These are phyloP conservation scores for Pleurotus citrinopileatus DNA, from an alignment of 768 basidiomycete species.

Conservation along the genomic window DNA sequence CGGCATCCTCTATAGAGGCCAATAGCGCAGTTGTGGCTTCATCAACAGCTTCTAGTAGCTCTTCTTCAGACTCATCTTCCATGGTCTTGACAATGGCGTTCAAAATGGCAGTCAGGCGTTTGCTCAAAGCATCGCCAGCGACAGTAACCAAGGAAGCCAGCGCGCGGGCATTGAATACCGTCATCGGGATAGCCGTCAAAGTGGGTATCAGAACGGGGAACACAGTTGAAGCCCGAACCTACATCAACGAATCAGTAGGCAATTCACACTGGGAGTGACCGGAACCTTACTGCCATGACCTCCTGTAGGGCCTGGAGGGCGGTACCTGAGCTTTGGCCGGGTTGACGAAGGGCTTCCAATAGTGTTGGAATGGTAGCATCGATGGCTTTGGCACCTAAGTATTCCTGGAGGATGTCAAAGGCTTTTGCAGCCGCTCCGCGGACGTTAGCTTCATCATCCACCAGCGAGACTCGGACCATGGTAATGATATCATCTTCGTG, in stretches of 20 bases:
- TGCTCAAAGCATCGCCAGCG: slow-evolving; percentile 87
- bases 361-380: slow-evolving; percentile 96
- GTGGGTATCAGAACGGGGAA: slow-evolving; percentile 98
- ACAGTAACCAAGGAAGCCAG: slow-evolving; percentile 90
- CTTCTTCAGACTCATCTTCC: slow-evolving; percentile 68
- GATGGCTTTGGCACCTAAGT: slow-evolving; percentile 87
- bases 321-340: slow-evolving; percentile 92
- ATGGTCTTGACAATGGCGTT: slow-evolving; percentile 74
- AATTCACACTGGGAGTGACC: no score
- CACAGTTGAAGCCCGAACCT: slow-evolving; percentile 92
- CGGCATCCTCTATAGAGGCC: slow-evolving; percentile 75
- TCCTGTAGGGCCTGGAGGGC: slow-evolving; percentile 91
- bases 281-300: slow-evolving; percentile 89
- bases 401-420: slow-evolving; percentile 92
- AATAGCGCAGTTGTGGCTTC: slow-evolving; percentile 77
- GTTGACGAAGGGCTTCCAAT: slow-evolving; percentile 88
- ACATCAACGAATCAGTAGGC: slow-evolving; percentile 8
- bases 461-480: slow-evolving; percentile 79
- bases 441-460: slow-evolving; percentile 85
- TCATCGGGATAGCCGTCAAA: slow-evolving; percentile 85
- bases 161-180: slow-evolving; percentile 92
- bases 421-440: slow-evolving; percentile 83
- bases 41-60: slow-evolving; percentile 65
- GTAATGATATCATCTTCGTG: slow-evolving; percentile 87
- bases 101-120: slow-evolving; percentile 75